phyloP scores from a whole-genome alignment of 2,329 filamentous ascomycete species.

The Penicillium sp. region DNA sequence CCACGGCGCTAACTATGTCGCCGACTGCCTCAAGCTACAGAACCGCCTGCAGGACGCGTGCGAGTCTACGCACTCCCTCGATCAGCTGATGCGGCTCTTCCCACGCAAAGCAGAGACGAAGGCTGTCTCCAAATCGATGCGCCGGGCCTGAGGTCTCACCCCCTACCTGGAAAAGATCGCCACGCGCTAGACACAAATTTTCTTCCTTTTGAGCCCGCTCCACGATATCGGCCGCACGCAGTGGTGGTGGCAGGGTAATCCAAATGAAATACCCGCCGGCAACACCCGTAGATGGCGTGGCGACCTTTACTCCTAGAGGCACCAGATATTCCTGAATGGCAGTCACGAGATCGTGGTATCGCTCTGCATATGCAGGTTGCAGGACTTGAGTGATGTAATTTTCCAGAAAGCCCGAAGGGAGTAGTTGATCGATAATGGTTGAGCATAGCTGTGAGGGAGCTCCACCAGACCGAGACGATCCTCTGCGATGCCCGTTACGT shows the following conservation, averaged over 20 bases:
- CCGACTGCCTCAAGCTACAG: not conserved
- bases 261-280: conserved; percentile 86
- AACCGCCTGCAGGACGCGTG: conserved; percentile 22
- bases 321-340: conserved; percentile 58
- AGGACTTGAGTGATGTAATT: conserved; percentile 51
- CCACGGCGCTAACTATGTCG: not conserved
- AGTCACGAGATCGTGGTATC: conserved; percentile 53
- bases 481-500: conserved; percentile 38
- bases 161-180: conserved; percentile 64
- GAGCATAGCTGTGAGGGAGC: conserved; percentile 57
- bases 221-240: conserved; percentile 55
- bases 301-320: conserved; percentile 55
- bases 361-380: conserved; percentile 52
- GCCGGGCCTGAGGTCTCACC: conserved; percentile 49
- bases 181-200: conserved; percentile 63
- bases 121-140: conserved; percentile 55
- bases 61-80: conserved; percentile 64
- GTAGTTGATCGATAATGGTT: conserved; percentile 53
- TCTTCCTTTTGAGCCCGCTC: conserved; percentile 57
- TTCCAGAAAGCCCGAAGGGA: conserved; percentile 51
- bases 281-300: conserved; percentile 36
- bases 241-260: conserved; percentile 58
- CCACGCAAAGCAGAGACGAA: conserved; percentile 70
- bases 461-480: conserved; percentile 56
- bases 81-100: conserved; percentile 61